Conservation (phyloP, 768 basidiomycete genomes). For the Tubosaeta sp. region DNA sequence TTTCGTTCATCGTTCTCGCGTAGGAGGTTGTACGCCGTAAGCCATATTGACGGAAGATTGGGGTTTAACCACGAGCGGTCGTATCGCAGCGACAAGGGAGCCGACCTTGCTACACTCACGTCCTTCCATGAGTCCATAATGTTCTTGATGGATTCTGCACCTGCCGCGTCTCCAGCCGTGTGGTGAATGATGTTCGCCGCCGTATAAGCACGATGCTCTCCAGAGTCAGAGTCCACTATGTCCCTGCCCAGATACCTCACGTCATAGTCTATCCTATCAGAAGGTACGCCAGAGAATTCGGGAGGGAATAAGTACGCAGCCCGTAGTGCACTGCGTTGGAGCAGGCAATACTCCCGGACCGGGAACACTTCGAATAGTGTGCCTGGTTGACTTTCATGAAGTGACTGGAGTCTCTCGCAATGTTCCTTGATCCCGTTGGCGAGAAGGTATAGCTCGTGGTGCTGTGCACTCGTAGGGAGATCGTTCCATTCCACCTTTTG, state of each 20-base stretch:
- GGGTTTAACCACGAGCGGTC: slow-evolving; percentile 21
- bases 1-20: slow-evolving; percentile 1
- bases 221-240: background rate
- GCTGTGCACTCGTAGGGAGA: slow-evolving; percentile 3
- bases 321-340: slow-evolving; percentile 14
- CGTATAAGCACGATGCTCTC: slow-evolving; percentile 9
- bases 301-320: slow-evolving; percentile 11
- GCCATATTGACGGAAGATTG: slow-evolving; percentile 19
- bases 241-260: slow-evolving; percentile 10
- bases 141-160: background rate
- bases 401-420: slow-evolving; percentile 3
- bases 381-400: slow-evolving; percentile 1
- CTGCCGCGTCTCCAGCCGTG: background rate
- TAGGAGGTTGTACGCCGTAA: slow-evolving; percentile 25
- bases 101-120: background rate
- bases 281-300: background rate
- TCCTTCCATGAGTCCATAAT: background rate
- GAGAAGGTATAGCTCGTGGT: slow-evolving; percentile 4
- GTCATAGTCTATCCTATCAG: background rate
- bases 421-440: slow-evolving; percentile 22
- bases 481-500: slow-evolving; percentile 11
- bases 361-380: slow-evolving; percentile 12
- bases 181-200: slow-evolving; percentile 2
- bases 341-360: slow-evolving; percentile 7
- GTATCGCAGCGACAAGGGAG: slow-evolving; percentile 7